These are phyloP conservation scores for Komagataella pastoris DNA, from an alignment of 805 yeast genomes.

Conservation along the genomic window DNA sequence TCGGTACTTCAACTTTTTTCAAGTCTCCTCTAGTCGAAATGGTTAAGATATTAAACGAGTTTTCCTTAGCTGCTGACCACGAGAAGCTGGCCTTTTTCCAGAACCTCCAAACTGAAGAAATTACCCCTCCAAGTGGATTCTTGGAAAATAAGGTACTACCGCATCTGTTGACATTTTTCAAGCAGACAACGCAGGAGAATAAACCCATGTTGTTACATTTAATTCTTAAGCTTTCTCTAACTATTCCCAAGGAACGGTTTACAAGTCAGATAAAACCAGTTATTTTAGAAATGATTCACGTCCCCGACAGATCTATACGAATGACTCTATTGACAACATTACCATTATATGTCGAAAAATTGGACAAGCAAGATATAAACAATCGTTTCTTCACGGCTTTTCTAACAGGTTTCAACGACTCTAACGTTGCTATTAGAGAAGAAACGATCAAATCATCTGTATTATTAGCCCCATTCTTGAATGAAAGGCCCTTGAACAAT, in stretches of 20 bases:
- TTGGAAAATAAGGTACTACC: conserved; percentile 58
- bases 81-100: conserved; percentile 39
- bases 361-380: conserved; percentile 51
- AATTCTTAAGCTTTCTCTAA: conserved; percentile 22
- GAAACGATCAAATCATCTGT: conserved; percentile 60
- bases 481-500: conserved; percentile 74
- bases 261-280: conserved; percentile 39
- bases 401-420: conserved; percentile 76
- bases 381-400: conserved; percentile 54
- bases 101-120: conserved; percentile 19
- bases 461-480: conserved; percentile 44
- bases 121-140: conserved; percentile 33
- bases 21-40: conserved; percentile 36
- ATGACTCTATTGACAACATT: conserved; percentile 54
- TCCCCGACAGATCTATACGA: conserved; percentile 69
- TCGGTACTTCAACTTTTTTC: conserved; percentile 18
- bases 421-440: conserved; percentile 69
- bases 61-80: conserved; percentile 36
- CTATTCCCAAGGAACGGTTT: conserved; percentile 20
- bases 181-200: conserved; percentile 11
- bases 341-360: conserved; percentile 33
- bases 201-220: conserved; percentile 23
- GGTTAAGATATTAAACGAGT: conserved; percentile 38
- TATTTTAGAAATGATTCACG: conserved; percentile 45
- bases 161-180: conserved; percentile 39